Percentiles rank a stretch among this genome's conserved stretches.
phyloP scores from a whole-genome alignment of 78 protist genomes.

The Dictyostelium intermedium region DNA sequence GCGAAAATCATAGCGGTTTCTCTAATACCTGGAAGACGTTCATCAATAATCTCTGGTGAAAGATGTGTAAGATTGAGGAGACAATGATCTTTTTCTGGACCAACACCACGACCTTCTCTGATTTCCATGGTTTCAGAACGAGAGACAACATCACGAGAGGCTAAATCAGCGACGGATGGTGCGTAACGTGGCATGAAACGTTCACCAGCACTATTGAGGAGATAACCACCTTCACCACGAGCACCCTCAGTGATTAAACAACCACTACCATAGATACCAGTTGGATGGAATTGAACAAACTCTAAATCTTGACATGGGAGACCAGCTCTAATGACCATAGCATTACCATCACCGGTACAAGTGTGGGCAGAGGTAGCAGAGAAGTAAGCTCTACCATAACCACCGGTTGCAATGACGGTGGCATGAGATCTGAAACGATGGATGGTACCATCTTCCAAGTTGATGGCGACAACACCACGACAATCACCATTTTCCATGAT shows the following conservation, averaged over 20 bases:
- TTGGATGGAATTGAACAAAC: conserved; percentile 99
- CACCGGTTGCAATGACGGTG: conserved; percentile 97
- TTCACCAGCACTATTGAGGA: conserved; percentile 97
- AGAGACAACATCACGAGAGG: conserved; percentile 99
- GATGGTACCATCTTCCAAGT: conserved; percentile 94
- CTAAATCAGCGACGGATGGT: conserved; percentile 98
- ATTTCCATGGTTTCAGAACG: conserved; percentile 98
- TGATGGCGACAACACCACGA: conserved; percentile 92
- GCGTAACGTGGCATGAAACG: conserved; percentile 99
- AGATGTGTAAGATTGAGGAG: conserved; percentile 97
- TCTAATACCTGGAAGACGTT: conserved; percentile 97
- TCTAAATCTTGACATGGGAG: conserved; percentile 96
- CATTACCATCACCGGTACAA: conserved; percentile 99
- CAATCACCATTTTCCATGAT: conserved; percentile 95
- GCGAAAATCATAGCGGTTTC: conserved; percentile 99
- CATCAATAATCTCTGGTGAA: conserved; percentile 89
- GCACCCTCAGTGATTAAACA: conserved; percentile 99
- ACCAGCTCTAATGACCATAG: conserved; percentile 96
- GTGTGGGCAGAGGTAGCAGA: conserved; percentile 98
- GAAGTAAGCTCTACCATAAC: conserved; percentile 95
- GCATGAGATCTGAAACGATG: conserved; percentile 94
- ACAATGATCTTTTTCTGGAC: conserved; percentile 97
- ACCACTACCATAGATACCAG: conserved; percentile 99
- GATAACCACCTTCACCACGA: conserved; percentile 99
- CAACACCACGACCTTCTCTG: conserved; percentile 84